Conservation (phyloP, 140 eudicot species). For the Ambrosia hybrid region DNA sequence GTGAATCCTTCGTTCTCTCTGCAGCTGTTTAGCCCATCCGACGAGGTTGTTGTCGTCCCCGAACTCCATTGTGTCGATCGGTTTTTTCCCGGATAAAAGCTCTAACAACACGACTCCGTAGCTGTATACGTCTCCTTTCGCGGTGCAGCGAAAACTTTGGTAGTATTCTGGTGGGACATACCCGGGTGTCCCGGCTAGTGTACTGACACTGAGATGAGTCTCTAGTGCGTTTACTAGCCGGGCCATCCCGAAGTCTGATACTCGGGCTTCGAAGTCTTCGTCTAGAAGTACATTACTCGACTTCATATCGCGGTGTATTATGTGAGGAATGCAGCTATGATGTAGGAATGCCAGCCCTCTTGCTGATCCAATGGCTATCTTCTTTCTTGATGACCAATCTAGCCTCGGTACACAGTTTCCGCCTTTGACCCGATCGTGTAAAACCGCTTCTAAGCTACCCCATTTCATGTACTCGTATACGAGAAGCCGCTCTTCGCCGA, state of each 20-base stretch:
- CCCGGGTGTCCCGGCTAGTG: slow-evolving; percentile 88
- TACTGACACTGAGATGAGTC: slow-evolving; percentile 85
- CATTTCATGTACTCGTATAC: slow-evolving; percentile 96
- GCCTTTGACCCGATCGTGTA: slow-evolving; percentile 60
- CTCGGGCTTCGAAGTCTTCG: slow-evolving; percentile 82
- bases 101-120: slow-evolving; percentile 75
- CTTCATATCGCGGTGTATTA: slow-evolving; percentile 89
- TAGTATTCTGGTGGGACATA: slow-evolving; percentile 93
- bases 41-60: slow-evolving; percentile 90
- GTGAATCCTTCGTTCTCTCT: slow-evolving; percentile 43
- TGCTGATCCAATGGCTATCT: slow-evolving; percentile 83
- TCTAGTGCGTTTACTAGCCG: slow-evolving; percentile 78
- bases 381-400: slow-evolving; percentile 75
- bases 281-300: slow-evolving; percentile 82
- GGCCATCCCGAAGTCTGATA: slow-evolving; percentile 94
- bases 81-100: slow-evolving; percentile 75
- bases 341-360: slow-evolving; percentile 87
- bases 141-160: slow-evolving; percentile 88
- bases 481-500: slow-evolving; percentile 82
- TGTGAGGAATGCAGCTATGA: slow-evolving; percentile 94
- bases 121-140: slow-evolving; percentile 88
- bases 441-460: slow-evolving; percentile 86
- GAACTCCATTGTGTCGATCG: slow-evolving; percentile 63
- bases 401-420: slow-evolving; percentile 44
- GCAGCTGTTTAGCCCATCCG: slow-evolving; percentile 90